A percentile compares a stretch with the other conserved stretches of the same genome.
These are phyloP conservation scores for Coemansia sp. DNA, from an alignment of 192 early-diverging fungal species.

Conservation along the genomic window DNA sequence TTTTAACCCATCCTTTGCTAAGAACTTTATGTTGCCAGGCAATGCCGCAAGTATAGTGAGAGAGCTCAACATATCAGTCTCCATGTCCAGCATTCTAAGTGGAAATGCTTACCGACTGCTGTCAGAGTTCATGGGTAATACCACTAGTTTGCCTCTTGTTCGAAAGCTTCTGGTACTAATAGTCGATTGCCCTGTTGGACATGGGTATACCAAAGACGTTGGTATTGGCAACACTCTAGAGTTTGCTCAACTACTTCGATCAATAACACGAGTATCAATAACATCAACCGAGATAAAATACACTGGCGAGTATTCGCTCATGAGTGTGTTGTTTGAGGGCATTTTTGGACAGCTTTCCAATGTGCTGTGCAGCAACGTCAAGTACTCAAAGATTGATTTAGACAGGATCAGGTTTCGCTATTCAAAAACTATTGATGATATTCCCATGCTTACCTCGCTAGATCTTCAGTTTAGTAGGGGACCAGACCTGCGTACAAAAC, in stretches of 20 bases:
- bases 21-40: background rate
- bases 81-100: background rate
- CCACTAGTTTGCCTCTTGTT: background rate
- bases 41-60: background rate
- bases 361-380: background rate
- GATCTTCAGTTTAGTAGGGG: background rate
- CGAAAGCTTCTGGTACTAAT: background rate
- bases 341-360: background rate
- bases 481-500: background rate
- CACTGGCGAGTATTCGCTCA: background rate
- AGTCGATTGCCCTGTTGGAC: background rate
- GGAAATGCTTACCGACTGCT: background rate
- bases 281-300: background rate
- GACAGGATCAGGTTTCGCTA: background rate
- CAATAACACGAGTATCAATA: background rate
- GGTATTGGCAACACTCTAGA: background rate
- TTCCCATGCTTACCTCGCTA: background rate
- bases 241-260: background rate
- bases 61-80: background rate
- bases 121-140: background rate
- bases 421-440: background rate
- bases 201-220: background rate
- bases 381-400: background rate
- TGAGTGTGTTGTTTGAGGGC: background rate
- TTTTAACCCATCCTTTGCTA: background rate